phyloP scores from a whole-genome alignment of 164 flowering plant species.

The Platanus orientalis region DNA sequence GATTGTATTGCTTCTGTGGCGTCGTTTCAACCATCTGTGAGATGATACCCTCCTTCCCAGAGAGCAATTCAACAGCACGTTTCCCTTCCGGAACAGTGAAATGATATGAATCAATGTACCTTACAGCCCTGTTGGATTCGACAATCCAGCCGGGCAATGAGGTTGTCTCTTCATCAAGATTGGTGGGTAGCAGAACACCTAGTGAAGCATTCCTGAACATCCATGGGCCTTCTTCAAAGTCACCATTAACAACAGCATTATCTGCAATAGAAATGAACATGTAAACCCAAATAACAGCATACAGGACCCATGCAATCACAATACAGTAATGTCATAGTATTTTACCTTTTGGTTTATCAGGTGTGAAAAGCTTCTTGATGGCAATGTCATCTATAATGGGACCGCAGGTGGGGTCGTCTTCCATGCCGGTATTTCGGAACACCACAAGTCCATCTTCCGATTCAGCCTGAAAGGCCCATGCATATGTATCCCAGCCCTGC shows the following conservation, averaged over 20 bases:
- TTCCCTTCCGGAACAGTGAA: constrained; percentile 75
- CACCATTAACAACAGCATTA: constrained; percentile 80
- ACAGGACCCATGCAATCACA: too few relatives aligned
- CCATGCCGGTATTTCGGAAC: constrained; percentile 85
- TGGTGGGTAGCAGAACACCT: constrained; percentile 91
- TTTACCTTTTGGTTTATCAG: constrained; percentile 71
- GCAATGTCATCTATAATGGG: constrained; percentile 91
- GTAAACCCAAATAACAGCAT: neutral
- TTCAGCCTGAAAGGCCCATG: constrained; percentile 68
- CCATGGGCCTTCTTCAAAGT: constrained; percentile 95
- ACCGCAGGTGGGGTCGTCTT: constrained; percentile 96
- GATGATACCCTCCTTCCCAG: constrained; percentile 96
- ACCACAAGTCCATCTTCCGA: constrained; percentile 38
- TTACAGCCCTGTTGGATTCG: constrained; percentile 87
- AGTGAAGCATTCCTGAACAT: constrained; percentile 70
- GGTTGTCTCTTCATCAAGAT: constrained; percentile 80
- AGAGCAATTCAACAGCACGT: constrained; percentile 78
- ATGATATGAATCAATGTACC: constrained; percentile 80
- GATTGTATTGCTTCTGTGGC: constrained; percentile 49
- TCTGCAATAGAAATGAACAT: constrained; percentile 32
- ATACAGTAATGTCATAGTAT: neutral
- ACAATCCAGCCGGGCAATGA: constrained; percentile 90
- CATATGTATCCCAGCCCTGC: constrained; percentile 92
- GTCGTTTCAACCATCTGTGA: constrained; percentile 88
- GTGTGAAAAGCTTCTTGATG: constrained; percentile 84